A percentile compares a stretch with the other conserved stretches of the same genome.
These are phyloP conservation scores for Nitzschia putrida DNA, from an alignment of 108 stramenopile genomes.

Conservation along the genomic window DNA sequence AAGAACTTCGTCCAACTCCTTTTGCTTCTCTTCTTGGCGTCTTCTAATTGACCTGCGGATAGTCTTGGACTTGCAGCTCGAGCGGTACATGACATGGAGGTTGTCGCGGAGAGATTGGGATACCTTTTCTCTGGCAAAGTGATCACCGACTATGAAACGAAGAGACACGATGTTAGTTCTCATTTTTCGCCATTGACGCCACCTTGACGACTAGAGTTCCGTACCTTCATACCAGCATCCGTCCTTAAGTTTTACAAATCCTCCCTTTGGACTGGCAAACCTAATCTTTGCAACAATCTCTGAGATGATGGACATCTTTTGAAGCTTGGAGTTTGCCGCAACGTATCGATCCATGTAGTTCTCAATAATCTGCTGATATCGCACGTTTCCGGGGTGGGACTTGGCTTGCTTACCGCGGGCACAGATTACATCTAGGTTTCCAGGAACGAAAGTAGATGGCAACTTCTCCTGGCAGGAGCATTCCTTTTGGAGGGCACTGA, in stretches of 20 bases:
- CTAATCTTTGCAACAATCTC: conserved; percentile 11
- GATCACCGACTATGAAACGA: conserved; percentile 3
- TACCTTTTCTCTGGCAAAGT: conserved; percentile 22
- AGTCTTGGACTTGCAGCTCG: conserved; percentile 17
- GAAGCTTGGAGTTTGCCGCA: neutral
- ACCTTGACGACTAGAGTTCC: neutral
- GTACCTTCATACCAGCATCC: conserved; percentile 18
- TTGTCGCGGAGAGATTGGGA: conserved; percentile 14
- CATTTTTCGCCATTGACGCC: neutral
- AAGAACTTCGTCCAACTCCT: neutral
- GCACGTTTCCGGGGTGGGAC: conserved; percentile 15
- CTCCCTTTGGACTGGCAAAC: neutral
- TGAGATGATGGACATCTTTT: conserved; percentile 11
- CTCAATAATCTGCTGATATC: conserved; percentile 10
- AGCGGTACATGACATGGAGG: conserved; percentile 10
- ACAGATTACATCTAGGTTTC: conserved; percentile 11
- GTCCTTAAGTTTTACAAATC: conserved; percentile 14
- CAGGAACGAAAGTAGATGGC: neutral
- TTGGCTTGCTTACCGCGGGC: conserved; percentile 10
- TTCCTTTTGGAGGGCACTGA: conserved; percentile 4
- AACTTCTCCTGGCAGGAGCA: conserved; percentile 7
- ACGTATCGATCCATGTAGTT: conserved; percentile 2
- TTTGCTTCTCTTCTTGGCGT: conserved; percentile 1
- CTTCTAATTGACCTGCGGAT: neutral
- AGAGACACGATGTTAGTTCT: neutral